phyloP scores from a whole-genome alignment of 208 protist genomes.

The Leishmania amazonensis region DNA sequence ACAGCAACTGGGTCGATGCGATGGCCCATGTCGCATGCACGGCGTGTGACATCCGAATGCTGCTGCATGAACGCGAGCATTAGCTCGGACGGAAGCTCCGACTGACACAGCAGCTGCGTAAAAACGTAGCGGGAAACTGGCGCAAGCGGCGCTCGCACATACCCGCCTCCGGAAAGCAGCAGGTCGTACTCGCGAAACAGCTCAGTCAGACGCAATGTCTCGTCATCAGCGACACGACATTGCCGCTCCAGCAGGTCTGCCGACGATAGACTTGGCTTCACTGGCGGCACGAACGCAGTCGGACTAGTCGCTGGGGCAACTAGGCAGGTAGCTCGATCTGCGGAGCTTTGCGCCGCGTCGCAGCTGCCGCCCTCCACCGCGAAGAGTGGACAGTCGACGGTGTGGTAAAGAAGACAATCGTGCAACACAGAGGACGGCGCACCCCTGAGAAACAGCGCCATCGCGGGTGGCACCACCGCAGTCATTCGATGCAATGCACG shows the following conservation, averaged over 20 bases:
- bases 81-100: constrained; percentile 21
- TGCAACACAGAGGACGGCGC: constrained; percentile 29
- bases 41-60: background rate
- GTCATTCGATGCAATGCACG: constrained; percentile 34
- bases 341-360: background rate
- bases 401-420: constrained; percentile 43
- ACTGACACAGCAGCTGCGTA: constrained; percentile 42
- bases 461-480: constrained; percentile 41
- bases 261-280: background rate
- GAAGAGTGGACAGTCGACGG: constrained; percentile 35
- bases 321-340: background rate
- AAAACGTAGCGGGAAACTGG: constrained; percentile 49
- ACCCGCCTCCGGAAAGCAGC: constrained; percentile 31
- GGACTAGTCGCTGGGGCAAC: constrained; percentile 1
- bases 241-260: background rate
- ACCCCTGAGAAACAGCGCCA: constrained; percentile 38
- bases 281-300: background rate
- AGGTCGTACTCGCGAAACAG: constrained; percentile 31
- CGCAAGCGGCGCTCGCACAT: constrained; percentile 48
- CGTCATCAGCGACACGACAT: constrained; percentile 9
- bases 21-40: background rate
- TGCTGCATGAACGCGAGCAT: constrained; percentile 24
- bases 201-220: constrained; percentile 13
- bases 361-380: background rate
- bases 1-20: background rate